Conservation (phyloP, 768 basidiomycete genomes). For the Daedaleopsis nitida region DNA sequence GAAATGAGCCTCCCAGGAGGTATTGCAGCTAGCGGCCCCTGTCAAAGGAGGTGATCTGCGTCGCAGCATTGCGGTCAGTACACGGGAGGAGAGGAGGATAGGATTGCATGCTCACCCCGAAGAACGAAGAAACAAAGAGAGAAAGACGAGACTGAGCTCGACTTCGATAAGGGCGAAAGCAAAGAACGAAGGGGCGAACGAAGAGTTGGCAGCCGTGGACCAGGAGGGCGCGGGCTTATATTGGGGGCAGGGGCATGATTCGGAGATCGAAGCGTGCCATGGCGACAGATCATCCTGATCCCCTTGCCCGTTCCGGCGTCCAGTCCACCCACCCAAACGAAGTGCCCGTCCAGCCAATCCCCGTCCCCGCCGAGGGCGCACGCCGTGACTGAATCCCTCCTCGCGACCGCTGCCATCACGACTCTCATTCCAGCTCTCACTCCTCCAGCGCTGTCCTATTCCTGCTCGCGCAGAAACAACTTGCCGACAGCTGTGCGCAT, state of each 20-base stretch:
- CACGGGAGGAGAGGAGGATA: background rate
- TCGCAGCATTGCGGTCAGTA: slow-evolving; percentile 3
- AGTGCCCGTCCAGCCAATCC: background rate
- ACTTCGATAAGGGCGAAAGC: slow-evolving; percentile 43
- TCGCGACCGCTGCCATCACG: slow-evolving; percentile 26
- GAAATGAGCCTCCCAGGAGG: slow-evolving; percentile 57
- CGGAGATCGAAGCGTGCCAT: slow-evolving; percentile 22
- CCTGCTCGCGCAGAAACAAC: background rate
- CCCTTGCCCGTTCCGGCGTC: slow-evolving; percentile 2
- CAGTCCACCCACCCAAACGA: background rate
- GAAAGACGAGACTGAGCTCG: slow-evolving; percentile 69
- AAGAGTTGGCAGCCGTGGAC: slow-evolving; percentile 29
- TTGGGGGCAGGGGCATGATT: slow-evolving; percentile 4
- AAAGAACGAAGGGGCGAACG: slow-evolving; percentile 35
- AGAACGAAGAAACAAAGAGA: slow-evolving; percentile 49
- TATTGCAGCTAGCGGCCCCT: slow-evolving; percentile 55
- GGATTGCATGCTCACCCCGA: slow-evolving; percentile 20
- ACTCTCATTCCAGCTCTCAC: slow-evolving; percentile 4
- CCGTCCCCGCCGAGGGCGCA: background rate
- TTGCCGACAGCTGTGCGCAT: background rate
- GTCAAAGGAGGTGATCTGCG: slow-evolving; percentile 72
- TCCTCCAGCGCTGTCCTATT: background rate
- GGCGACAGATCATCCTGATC: slow-evolving; percentile 22
- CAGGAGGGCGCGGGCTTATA: slow-evolving; percentile 15
- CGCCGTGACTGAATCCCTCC: background rate